A percentile compares a stretch with the other conserved stretches of the same genome.
These are phyloP conservation scores for Tubosaeta brunneosetosa DNA, from an alignment of 768 basidiomycete species.

Conservation along the genomic window DNA sequence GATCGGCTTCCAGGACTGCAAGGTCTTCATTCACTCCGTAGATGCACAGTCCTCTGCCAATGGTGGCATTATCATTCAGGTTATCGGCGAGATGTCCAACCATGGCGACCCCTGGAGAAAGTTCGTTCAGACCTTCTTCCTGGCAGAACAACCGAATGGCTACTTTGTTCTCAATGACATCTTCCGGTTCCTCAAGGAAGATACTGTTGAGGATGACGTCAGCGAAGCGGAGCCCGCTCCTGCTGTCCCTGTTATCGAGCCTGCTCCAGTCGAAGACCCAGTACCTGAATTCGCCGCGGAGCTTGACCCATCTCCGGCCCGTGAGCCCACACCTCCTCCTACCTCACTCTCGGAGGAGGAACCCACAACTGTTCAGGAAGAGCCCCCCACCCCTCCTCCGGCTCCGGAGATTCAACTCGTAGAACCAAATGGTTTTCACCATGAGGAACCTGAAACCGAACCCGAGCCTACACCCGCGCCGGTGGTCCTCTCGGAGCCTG, in stretches of 20 bases:
- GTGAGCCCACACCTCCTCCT: conserved; percentile 27
- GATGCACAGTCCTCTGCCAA: conserved; percentile 94
- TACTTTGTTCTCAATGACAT: conserved; percentile 99
- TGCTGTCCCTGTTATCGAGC: conserved; percentile 31
- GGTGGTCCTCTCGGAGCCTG: conserved; percentile 19
- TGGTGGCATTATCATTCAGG: conserved; percentile 97
- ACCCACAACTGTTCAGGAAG: conserved; percentile 35
- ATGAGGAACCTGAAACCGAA: conserved; percentile 32
- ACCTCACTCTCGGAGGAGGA: conserved; percentile 34
- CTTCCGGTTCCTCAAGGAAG: conserved; percentile 99
- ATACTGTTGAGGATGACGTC: conserved; percentile 76
- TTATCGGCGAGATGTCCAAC: conserved; percentile 99
- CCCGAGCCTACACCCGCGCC: conserved; percentile 23
- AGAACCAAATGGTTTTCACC: conserved; percentile 40
- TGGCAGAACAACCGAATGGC: conserved; percentile 97
- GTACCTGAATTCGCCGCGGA: conserved; percentile 27
- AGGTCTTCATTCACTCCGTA: conserved; percentile 98
- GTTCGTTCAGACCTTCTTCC: conserved; percentile 99
- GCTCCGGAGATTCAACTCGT: conserved; percentile 37
- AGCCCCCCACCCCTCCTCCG: conserved; percentile 31
- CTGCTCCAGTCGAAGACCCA: conserved; percentile 32
- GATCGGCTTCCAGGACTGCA: conserved; percentile 93
- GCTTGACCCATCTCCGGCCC: conserved; percentile 31
- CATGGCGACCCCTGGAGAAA: conserved; percentile 89
- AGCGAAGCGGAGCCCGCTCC: conserved; percentile 41